Evolutionary conservation across 768 basidiomycete species (phyloP).

Genomic region (Pisolithus microcarpus): DNA sequence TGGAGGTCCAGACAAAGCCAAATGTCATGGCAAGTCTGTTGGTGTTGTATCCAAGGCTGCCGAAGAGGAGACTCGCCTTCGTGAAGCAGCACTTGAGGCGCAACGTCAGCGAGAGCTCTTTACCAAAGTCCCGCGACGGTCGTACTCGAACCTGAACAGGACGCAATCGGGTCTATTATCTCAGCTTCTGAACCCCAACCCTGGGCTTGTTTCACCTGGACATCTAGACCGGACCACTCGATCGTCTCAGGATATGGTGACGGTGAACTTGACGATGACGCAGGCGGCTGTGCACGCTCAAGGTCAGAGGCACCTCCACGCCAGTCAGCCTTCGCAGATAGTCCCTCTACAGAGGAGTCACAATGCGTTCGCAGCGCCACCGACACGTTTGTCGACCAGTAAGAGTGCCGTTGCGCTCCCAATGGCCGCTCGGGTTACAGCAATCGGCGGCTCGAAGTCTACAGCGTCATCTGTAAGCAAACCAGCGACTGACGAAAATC

Average conservation of each 20-base stretch:
- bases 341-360: slow-evolving; percentile 22
- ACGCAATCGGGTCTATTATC: slow-evolving; percentile 54
- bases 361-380: slow-evolving; percentile 25
- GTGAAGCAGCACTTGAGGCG: slow-evolving; percentile 54
- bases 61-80: slow-evolving; percentile 29
- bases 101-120: slow-evolving; percentile 63
- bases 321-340: slow-evolving; percentile 12
- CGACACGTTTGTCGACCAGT: slow-evolving; percentile 34
- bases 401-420: slow-evolving; percentile 58
- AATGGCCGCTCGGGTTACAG: slow-evolving; percentile 44
- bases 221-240: slow-evolving; percentile 54
- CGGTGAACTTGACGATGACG: slow-evolving; percentile 12
- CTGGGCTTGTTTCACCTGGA: slow-evolving; percentile 43
- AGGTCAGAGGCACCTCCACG: slow-evolving; percentile 12
- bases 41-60: slow-evolving; percentile 12
- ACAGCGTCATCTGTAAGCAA: slow-evolving; percentile 6
- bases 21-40: neutral
- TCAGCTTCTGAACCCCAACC: slow-evolving; percentile 52
- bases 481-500: neutral
- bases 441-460: slow-evolving; percentile 25
- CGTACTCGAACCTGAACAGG: slow-evolving; percentile 53
- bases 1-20: neutral
- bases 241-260: slow-evolving; percentile 40
- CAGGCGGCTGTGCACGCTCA: neutral
- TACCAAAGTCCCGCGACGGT: slow-evolving; percentile 59